Conservation (phyloP, 192 early-diverging fungal genomes). For the Entomortierella parvispora region DNA sequence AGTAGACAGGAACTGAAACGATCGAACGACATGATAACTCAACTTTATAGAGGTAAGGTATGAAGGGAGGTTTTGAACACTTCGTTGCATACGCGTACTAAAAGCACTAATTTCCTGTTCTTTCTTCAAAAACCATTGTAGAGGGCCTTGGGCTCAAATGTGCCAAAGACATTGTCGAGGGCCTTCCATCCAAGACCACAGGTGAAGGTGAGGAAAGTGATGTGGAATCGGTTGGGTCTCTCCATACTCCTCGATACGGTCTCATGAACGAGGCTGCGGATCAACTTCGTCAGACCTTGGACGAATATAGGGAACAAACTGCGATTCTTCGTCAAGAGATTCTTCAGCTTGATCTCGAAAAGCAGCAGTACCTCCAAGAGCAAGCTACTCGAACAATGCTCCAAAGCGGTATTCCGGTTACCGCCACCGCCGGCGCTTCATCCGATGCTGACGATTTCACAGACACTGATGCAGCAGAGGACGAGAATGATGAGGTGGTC, state of each 20-base stretch:
- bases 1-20: slow-evolving; percentile 5
- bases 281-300: slow-evolving; percentile 22
- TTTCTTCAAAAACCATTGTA: neutral
- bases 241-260: neutral
- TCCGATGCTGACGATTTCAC: neutral
- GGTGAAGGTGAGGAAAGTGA: neutral
- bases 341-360: slow-evolving; percentile 1
- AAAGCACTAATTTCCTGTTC: neutral
- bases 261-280: slow-evolving; percentile 24
- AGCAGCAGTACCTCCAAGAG: neutral
- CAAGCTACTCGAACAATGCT: neutral
- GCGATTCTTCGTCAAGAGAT: slow-evolving; percentile 12
- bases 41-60: slow-evolving; percentile 27
- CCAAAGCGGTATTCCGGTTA: neutral
- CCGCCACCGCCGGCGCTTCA: neutral
- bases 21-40: neutral
- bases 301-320: slow-evolving; percentile 19
- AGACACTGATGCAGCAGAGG: neutral
- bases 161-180: neutral
- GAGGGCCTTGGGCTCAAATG: slow-evolving; percentile 25
- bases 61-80: neutral
- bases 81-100: neutral
- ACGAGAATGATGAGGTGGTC: neutral
- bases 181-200: neutral
- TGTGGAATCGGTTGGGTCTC: neutral